Evolutionary conservation across 1,284 basidiomycete species (phyloP).

Genomic region (Lignosus rhinocerotis): DNA sequence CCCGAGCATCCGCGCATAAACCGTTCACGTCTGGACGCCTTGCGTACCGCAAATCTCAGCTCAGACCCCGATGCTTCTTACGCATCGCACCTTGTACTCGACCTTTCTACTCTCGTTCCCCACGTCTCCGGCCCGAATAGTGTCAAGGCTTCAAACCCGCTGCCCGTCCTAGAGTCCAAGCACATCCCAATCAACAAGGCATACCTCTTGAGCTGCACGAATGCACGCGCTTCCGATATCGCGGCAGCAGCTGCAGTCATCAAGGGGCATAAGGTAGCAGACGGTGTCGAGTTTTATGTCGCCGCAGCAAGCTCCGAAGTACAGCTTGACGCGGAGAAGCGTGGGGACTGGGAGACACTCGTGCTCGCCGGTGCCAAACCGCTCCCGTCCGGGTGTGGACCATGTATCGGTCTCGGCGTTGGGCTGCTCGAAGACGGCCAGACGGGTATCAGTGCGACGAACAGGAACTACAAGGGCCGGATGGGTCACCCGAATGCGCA

Average conservation of each 20-base stretch:
- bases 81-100: constrained; percentile 87
- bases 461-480: constrained; percentile 98
- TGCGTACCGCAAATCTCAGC: constrained; percentile 55
- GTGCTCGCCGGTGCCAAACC: constrained; percentile 88
- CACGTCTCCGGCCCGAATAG: constrained; percentile 98
- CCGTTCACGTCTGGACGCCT: constrained; percentile 65
- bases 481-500: constrained; percentile 97
- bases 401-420: constrained; percentile 95
- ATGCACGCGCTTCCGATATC: constrained; percentile 95
- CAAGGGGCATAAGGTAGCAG: constrained; percentile 81
- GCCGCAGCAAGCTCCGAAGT: constrained; percentile 93
- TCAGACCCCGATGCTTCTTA: constrained; percentile 87
- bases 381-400: constrained; percentile 95
- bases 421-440: constrained; percentile 94
- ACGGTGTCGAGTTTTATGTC: constrained; percentile 96
- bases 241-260: constrained; percentile 90
- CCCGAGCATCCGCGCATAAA: constrained; percentile 91
- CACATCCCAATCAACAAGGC: constrained; percentile 93
- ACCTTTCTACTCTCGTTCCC: constrained; percentile 92
- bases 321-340: constrained; percentile 84
- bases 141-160: constrained; percentile 93
- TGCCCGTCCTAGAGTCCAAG: constrained; percentile 76
- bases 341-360: constrained; percentile 89
- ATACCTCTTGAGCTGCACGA: constrained; percentile 98
- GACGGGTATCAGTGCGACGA: constrained; percentile 96